Evolutionary conservation across 768 basidiomycete species (phyloP).

Genomic region (Kwoniella mangroviensis): DNA sequence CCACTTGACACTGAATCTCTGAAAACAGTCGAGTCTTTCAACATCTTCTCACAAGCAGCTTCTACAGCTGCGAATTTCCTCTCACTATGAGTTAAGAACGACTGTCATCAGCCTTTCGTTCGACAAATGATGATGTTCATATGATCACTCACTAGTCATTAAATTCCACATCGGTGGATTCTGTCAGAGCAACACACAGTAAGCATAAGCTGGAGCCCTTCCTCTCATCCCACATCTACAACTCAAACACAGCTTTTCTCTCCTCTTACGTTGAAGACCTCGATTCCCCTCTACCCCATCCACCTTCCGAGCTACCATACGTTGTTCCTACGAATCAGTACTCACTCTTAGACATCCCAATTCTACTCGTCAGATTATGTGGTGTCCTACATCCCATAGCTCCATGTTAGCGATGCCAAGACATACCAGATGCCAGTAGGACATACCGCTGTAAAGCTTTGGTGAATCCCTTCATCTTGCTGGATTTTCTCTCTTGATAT

Average conservation of each 20-base stretch:
- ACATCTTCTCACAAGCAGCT: conserved; percentile 78
- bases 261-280: no score
- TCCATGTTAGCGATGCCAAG: conserved; percentile 21
- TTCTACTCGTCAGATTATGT: conserved; percentile 81
- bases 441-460: conserved; percentile 77
- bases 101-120: no score
- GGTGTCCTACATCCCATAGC: conserved; percentile 69
- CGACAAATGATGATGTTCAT: neutral
- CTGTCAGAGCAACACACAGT: conserved; percentile 57
- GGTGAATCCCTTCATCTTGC: conserved; percentile 77
- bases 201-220: no score
- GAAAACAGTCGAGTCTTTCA: conserved; percentile 90
- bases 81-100: conserved; percentile 53
- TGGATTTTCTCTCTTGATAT: neutral
- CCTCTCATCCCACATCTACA: no score
- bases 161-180: conserved; percentile 85
- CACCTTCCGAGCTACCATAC: no score
- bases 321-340: no score
- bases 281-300: neutral
- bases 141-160: conserved; percentile 68
- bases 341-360: conserved; percentile 92
- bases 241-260: no score
- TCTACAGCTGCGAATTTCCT: conserved; percentile 79
- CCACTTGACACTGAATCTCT: conserved; percentile 75
- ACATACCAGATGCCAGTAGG: neutral